Conservation (phyloP, 169 alveolate genomes). For the Hepatocystis sp. region DNA sequence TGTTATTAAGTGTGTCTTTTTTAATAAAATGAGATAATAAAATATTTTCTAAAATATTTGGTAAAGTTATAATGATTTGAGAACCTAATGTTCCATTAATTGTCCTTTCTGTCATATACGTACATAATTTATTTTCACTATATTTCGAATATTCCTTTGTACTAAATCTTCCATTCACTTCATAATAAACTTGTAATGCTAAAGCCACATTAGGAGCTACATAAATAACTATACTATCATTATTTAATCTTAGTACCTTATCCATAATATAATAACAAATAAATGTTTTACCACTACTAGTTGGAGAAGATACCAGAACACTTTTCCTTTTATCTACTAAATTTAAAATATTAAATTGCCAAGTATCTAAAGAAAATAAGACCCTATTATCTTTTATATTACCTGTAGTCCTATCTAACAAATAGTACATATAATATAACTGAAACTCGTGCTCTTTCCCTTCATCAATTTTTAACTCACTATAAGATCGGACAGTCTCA, state of each 20-base stretch:
- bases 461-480: conserved; percentile 75
- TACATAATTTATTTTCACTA: conserved; percentile 77
- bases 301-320: conserved; percentile 91
- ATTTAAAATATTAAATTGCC: conserved; percentile 92
- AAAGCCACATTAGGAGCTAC: conserved; percentile 93
- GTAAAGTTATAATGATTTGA: conserved; percentile 92
- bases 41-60: conserved; percentile 90
- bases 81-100: conserved; percentile 85
- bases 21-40: conserved; percentile 84
- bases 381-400: conserved; percentile 90
- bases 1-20: no score
- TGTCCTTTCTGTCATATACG: conserved; percentile 83
- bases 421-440: conserved; percentile 88
- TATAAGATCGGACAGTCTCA: conserved; percentile 12
- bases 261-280: conserved; percentile 95
- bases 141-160: conserved; percentile 87
- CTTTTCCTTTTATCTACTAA: conserved; percentile 87
- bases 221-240: conserved; percentile 91
- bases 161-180: conserved; percentile 92
- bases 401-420: conserved; percentile 89
- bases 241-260: conserved; percentile 88
- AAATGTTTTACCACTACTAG: conserved; percentile 94
- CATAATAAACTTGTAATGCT: conserved; percentile 93
- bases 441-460: conserved; percentile 83
- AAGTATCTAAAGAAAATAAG: conserved; percentile 92